Percentiles rank a stretch among this genome's conserved stretches.
These are phyloP conservation scores for Durotheca rogersii DNA, from an alignment of 495 filamentous ascomycete genomes.

Conservation along the genomic window DNA sequence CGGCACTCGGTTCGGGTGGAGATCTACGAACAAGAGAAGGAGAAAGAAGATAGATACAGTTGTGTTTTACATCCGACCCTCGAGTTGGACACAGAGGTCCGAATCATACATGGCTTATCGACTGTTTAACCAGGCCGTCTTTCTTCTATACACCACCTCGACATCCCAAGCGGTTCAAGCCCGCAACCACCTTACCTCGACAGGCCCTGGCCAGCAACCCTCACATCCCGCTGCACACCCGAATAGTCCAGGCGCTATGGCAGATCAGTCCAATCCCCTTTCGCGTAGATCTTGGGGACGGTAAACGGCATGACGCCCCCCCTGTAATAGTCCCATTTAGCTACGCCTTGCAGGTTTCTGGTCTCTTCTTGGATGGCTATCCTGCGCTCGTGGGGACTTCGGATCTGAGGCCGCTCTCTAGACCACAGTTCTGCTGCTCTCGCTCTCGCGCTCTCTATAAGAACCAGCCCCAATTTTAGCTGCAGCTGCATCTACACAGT, in stretches of 20 bases:
- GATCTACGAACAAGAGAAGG: too few species aligned
- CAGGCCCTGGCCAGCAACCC: slow-evolving; percentile 5
- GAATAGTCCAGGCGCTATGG: not conserved
- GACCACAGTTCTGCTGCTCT: slow-evolving; percentile 4
- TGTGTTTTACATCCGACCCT: too few species aligned
- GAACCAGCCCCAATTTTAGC: slow-evolving; percentile 8
- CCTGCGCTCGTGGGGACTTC: slow-evolving; percentile 1
- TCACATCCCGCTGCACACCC: slow-evolving; percentile 7
- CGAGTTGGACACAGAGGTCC: too few species aligned
- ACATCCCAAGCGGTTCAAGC: too few species aligned
- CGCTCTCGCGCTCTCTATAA: slow-evolving; percentile 22
- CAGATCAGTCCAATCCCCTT: slow-evolving; percentile 3
- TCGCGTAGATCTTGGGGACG: slow-evolving; percentile 10
- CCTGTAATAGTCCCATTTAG: slow-evolving; percentile 1
- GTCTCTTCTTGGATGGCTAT: not conserved
- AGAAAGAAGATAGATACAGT: too few species aligned
- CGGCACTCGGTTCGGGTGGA: too few species aligned
- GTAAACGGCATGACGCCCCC: slow-evolving; percentile 20
- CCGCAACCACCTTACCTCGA: slow-evolving; percentile 6
- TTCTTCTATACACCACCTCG: too few species aligned
- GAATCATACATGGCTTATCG: too few species aligned
- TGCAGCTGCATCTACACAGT: slow-evolving; percentile 19
- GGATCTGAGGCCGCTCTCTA: slow-evolving; percentile 6
- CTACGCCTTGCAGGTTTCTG: not conserved
- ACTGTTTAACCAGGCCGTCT: too few species aligned